Evolutionary conservation across 2,329 filamentous ascomycete species (phyloP), one percentile per base, ranked within the genome.

Genomic region (Aspergillus clavatus): DNA sequence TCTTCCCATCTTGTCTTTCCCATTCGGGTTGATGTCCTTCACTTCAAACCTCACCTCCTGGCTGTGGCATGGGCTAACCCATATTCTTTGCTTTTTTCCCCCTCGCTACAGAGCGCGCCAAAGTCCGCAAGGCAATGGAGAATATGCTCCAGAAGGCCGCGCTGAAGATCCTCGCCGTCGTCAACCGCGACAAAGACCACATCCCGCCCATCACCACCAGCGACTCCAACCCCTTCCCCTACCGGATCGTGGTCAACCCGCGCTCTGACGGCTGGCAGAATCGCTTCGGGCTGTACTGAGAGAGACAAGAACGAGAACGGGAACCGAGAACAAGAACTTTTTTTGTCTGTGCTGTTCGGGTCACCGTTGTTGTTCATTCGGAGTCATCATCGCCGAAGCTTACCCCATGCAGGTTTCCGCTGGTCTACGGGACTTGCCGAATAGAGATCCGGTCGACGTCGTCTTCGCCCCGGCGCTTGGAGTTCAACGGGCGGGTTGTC

Each of bases 151-250:
- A 89, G 53, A 87, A 89, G 50, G 87, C 89, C 5, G 86, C 87
- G 47, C 81, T 95, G 75, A 95, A 95, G 70, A 91, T 96, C 58
- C 81, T 96, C 56, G 84, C 83, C 51, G 86, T 87, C 43, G 89
- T 88, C 59, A 95, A 95, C 70, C 75, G 81, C 41, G 86, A 96
- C 69, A 95, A 94, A 66, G 88, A 94, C 61, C 93, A 97, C 68
- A 97, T 98, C 54, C 93, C 93, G 1, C 93, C 91, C 40, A 97
- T 97, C 59, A 96, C 89, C 7, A 93, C 89, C 18, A 89, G 84
- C 62, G 88, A 91, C 51, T 76, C 86, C 38, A 97, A 97, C 66
- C 91, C 93, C 0, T 98, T 97, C 62, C 91, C 91, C 0, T 97
- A 95, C 69, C 86, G 90, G 67, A 95, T 97, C 62, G 80, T 85